Base-by-base conservation (phyloP, 2,329 filamentous ascomycete species). In the Botrytis fabae region DNA sequence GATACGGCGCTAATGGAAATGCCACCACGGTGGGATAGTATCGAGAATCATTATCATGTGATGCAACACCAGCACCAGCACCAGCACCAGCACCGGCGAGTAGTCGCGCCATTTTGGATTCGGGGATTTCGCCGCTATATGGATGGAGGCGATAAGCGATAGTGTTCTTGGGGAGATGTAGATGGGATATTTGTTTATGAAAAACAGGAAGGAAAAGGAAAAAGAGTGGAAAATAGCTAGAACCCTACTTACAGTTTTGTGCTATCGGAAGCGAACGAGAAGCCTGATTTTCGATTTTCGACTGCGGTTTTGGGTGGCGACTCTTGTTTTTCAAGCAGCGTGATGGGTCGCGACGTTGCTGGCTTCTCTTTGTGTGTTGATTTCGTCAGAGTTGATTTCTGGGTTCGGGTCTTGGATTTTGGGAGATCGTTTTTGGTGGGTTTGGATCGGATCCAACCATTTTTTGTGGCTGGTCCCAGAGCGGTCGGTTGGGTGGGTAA, bases 221-320 rank as follows among this genome's bases (percentile, higher is more conserved):
- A 54, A 2, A 51, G 22, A 44, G n/a, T 5, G 32, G 22, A 10
- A 6, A 20, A n/a, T 42, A 10, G 38, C 20, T 42, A 10, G 12
- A 16, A 28, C 5, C 22, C 6, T 44, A 57, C 69, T 71, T 38
- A 71, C 6, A 85, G 76, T 73, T 85, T 85, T 20, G 84, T 85
- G 74, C 84, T 85, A 70, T 82, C 83, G 2, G 84, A 84, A 8
- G 82, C 81, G 63, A 82, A 82, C 5, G 83, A 84, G 71, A 82
- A 77, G 66, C 78, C 76, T 0, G 81, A 82, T 51, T 78, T 77
- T 46, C 80, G 72, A 32, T 79, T 75, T 20, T 70, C 69, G 20
- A 20, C 25, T 70, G 20, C 38, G 73, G 46, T 20, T 66, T 38
- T 64, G 35, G 35, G n/a, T 22, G 57, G 20, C 20, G 38, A 32